Evolutionary conservation across 345 rosid species (phyloP), one percentile per base, ranked within the genome.

Genomic region (Euphorbia lathyris): DNA sequence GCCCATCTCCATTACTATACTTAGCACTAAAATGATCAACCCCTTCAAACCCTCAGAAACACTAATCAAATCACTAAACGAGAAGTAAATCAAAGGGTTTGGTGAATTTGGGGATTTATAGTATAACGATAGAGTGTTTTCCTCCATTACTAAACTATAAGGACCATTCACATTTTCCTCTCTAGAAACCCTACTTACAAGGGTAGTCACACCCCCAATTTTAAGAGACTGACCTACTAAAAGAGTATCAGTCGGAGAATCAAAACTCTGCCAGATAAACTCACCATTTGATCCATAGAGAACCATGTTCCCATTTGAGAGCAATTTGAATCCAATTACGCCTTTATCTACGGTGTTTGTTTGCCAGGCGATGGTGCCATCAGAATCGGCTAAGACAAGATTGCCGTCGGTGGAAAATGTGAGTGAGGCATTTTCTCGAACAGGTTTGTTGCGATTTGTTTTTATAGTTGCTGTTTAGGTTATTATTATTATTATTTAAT

Each of bases 171-270:
- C 23, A 66, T 84, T 81, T 26, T 74, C 61, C 7, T 56, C 57
- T 3, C 19, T 66, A 0, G 92, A 86, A 23, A 61, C 68, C 20
- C 89, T 73, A 56, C 92, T 87, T 47, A 87, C 87, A 3, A 90
- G 87, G 59, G 74, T 86, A 56, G 60, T 74, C 16, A 23, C 67
- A 12, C 75, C 83, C 43, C 58, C n/a, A n/a, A n/a, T n/a, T n/a
- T n/a, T 63, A 0, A 86, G 68, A 8, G 87, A 72, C 29, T 87
- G 92, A 5, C 85, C 88, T 22, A 81, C 85, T 23, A 90, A 80
- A 43, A 90, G 84, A 3, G 90, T 85, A 14, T 88, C 93, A 2
- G 87, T 84, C 0, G 91, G 93, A 20, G 52, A 65, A 63, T 90
- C 85, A 20, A 88, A 65, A 57, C 75, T 72, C 14, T 72, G 72